Percentiles rank a stretch among this genome's conserved stretches.
These are phyloP conservation scores for Cephalotrichum gorgonifer DNA, from an alignment of 2,329 filamentous ascomycete species.

Conservation along the genomic window DNA sequence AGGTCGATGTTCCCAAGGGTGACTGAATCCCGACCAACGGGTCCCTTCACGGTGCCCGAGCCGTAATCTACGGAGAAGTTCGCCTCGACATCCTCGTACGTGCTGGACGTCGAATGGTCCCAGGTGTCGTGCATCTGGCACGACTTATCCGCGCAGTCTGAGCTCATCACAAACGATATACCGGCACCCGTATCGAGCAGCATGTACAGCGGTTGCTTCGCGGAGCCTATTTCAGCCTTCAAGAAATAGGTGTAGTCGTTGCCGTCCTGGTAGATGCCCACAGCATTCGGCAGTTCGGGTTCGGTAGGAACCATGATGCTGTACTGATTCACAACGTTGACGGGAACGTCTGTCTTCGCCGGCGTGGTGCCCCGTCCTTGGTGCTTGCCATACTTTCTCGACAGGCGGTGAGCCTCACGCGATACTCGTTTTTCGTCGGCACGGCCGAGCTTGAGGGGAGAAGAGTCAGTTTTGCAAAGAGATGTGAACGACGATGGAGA, in stretches of 20 bases:
- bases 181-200: conserved; percentile 57
- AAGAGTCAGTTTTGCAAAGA: neutral
- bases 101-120: conserved; percentile 53
- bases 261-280: conserved; percentile 52
- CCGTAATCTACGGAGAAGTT: conserved; percentile 65
- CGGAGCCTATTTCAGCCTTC: conserved; percentile 44
- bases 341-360: neutral
- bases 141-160: conserved; percentile 53
- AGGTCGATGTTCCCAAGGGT: conserved; percentile 56
- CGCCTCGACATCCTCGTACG: conserved; percentile 41
- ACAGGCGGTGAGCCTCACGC: neutral
- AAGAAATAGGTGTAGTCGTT: conserved; percentile 58
- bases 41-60: conserved; percentile 61
- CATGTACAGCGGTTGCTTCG: conserved; percentile 45
- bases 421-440: neutral
- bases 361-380: neutral
- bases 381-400: neutral
- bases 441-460: neutral
- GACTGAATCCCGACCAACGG: conserved; percentile 55
- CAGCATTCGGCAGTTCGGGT: conserved; percentile 35
- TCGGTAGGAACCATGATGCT: conserved; percentile 32
- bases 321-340: conserved; percentile 33
- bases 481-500: neutral
- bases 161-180: conserved; percentile 77
- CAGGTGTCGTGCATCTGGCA: conserved; percentile 64